Evolutionary conservation across 2,329 filamentous ascomycete genomes (phyloP).

Genomic region (Daldinia sp.): DNA sequence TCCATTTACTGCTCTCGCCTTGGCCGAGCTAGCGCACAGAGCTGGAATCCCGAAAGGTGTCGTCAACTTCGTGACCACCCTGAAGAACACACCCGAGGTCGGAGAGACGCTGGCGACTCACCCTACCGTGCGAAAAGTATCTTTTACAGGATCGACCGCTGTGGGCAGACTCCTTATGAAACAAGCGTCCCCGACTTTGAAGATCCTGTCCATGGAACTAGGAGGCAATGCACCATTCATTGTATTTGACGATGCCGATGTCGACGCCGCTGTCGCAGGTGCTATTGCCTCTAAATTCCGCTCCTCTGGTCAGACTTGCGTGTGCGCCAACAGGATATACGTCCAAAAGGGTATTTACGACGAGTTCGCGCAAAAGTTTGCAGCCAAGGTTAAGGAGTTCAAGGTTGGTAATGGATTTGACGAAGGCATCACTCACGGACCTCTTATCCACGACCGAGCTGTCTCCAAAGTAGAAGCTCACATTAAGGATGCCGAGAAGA

Average conservation of each 20-base stretch:
- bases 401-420: slow-evolving; percentile 79
- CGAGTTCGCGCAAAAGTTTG: slow-evolving; percentile 72
- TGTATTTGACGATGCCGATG: slow-evolving; percentile 92
- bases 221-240: slow-evolving; percentile 97
- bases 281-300: slow-evolving; percentile 92
- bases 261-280: slow-evolving; percentile 83
- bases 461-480: slow-evolving; percentile 81
- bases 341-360: slow-evolving; percentile 83
- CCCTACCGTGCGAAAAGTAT: slow-evolving; percentile 83
- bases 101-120: slow-evolving; percentile 80
- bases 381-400: slow-evolving; percentile 76
- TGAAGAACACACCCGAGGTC: slow-evolving; percentile 80
- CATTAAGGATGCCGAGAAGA: slow-evolving; percentile 78
- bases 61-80: slow-evolving; percentile 84
- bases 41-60: slow-evolving; percentile 92
- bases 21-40: slow-evolving; percentile 85
- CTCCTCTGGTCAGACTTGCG: slow-evolving; percentile 93
- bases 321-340: slow-evolving; percentile 86
- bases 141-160: slow-evolving; percentile 84
- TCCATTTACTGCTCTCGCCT: slow-evolving; percentile 85
- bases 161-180: slow-evolving; percentile 84
- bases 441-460: slow-evolving; percentile 85
- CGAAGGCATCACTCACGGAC: slow-evolving; percentile 77
- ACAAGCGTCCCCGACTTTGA: slow-evolving; percentile 84
- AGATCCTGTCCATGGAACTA: slow-evolving; percentile 85